phyloP scores from a whole-genome alignment of 495 filamentous ascomycete genomes.

The Parathielavia hyrcaniae region DNA sequence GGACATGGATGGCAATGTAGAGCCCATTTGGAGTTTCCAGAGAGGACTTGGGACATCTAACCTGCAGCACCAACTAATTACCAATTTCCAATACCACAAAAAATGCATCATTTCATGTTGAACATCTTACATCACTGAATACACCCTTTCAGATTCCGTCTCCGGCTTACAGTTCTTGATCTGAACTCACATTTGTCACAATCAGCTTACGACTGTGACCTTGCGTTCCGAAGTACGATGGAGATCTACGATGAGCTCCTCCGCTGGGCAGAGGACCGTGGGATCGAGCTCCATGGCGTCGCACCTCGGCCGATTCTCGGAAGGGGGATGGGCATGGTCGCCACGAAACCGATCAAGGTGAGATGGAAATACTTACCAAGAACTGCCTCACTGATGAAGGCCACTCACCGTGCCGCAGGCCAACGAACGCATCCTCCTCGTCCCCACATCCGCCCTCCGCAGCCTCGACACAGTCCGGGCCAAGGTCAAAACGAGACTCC shows the following conservation, averaged over 20 bases:
- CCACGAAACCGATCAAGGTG: constrained; percentile 59
- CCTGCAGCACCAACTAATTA: too few relatives aligned
- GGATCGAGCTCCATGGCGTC: constrained; percentile 56
- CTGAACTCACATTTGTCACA: not conserved
- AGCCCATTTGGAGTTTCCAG: too few relatives aligned
- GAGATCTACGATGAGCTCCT: constrained; percentile 47
- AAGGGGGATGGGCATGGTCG: constrained; percentile 68
- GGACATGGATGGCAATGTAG: not conserved
- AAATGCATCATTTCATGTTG: too few relatives aligned
- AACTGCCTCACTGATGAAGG: not conserved
- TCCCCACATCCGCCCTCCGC: constrained; percentile 59
- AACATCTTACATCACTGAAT: not conserved
- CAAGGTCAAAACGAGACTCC: constrained; percentile 38
- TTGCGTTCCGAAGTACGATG: constrained; percentile 15
- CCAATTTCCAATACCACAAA: too few relatives aligned
- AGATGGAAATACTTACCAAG: not conserved
- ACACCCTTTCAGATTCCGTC: not conserved
- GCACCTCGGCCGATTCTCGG: constrained; percentile 53
- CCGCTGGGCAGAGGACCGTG: constrained; percentile 55
- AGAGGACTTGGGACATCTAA: too few relatives aligned
- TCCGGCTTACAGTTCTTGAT: not conserved
- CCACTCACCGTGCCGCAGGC: constrained; percentile 32
- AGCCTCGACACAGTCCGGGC: constrained; percentile 55
- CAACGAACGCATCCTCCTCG: constrained; percentile 52
- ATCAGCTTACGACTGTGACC: not conserved